A percentile compares a stretch with the other conserved stretches of the same genome.
These are phyloP conservation scores for Nemania bipapillata DNA, from an alignment of 2,329 filamentous ascomycete species.

Conservation along the genomic window DNA sequence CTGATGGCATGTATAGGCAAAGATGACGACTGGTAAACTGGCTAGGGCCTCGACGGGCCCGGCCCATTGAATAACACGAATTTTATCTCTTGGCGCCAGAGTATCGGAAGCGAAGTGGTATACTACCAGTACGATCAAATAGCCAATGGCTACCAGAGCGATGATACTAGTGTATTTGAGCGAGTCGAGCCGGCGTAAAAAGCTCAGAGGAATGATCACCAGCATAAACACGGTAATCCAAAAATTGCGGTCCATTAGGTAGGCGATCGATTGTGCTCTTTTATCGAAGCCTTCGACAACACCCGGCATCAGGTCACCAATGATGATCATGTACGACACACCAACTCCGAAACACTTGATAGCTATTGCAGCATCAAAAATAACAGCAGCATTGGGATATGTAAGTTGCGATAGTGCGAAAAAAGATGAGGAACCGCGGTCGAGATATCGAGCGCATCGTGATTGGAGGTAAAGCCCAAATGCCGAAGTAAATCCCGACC, in stretches of 20 bases:
- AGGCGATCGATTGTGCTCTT: constrained; percentile 71
- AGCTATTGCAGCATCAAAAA: constrained; percentile 95
- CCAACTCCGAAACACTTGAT: constrained; percentile 98
- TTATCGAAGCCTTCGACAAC: constrained; percentile 84
- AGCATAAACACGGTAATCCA: constrained; percentile 99
- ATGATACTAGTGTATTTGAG: constrained; percentile 96
- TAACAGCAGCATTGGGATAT: constrained; percentile 92
- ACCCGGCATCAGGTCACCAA: constrained; percentile 96
- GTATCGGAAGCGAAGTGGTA: constrained; percentile 90
- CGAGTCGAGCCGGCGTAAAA: constrained; percentile 89
- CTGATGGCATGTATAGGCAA: constrained; percentile 99
- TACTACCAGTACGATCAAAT: constrained; percentile 90
- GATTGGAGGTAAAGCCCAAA: constrained; percentile 96
- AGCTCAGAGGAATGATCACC: constrained; percentile 92
- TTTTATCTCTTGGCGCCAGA: constrained; percentile 75
- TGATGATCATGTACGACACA: constrained; percentile 97
- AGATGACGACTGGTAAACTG: constrained; percentile 93
- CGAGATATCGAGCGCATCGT: constrained; percentile 90
- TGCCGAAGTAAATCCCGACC: constrained; percentile 87
- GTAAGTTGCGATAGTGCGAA: constrained; percentile 97
- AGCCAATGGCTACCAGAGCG: constrained; percentile 91
- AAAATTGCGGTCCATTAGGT: constrained; percentile 89
- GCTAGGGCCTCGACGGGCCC: constrained; percentile 82
- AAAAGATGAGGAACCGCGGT: constrained; percentile 88
- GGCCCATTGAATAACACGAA: constrained; percentile 81